Evolutionary conservation across 306 rosid genomes (phyloP), one percentile per base, ranked within the genome.

Genomic region (Potentilla sterilis): DNA sequence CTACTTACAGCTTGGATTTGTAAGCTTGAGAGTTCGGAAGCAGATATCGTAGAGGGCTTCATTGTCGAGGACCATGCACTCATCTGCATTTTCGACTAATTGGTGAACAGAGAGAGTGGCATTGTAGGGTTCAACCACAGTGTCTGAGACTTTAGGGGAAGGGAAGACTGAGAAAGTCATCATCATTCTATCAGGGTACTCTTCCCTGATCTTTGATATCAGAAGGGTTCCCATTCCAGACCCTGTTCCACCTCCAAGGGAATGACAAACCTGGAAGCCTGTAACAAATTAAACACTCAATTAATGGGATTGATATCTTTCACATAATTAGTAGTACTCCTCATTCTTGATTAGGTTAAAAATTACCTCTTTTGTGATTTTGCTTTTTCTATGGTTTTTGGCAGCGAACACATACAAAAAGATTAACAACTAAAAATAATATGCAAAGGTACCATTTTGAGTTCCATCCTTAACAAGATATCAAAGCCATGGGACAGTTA

Each of bases 211-310:
- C 98, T 92, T 92, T 78, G 98, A 92, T 80, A 90, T 90, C 52
- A 92, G 81, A 52, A 92, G 59, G 8, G 98, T 92, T 46, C 98
- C 98, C 98, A 92, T 92, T 73, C 96, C 98, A 34, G 96, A 92
- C 16, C 98, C 98, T 37, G 98, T 92, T 69, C 94, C 98, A n/a
- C 98, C 97, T 81, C 96, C 97, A 52, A 92, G 83, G 72, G 96
- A 92, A 83, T 92, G 96, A 80, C 97, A 92, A 42, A 90, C 85
- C 82, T 92, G 98, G 73, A 92, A 92, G 11, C 98, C 98, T 92
- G 91, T 63, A 55, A 78, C 61, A 62, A 2, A 46, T 41, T 14
- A 37, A 1, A 0, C 54, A 41, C 22, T 72, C 51, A 35, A 73
- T 24, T 24, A 28, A 22, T 57, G 6, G 8, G 32, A 61, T 32